Conservation (phyloP, 345 rosid genomes). For the Linum tenue region DNA sequence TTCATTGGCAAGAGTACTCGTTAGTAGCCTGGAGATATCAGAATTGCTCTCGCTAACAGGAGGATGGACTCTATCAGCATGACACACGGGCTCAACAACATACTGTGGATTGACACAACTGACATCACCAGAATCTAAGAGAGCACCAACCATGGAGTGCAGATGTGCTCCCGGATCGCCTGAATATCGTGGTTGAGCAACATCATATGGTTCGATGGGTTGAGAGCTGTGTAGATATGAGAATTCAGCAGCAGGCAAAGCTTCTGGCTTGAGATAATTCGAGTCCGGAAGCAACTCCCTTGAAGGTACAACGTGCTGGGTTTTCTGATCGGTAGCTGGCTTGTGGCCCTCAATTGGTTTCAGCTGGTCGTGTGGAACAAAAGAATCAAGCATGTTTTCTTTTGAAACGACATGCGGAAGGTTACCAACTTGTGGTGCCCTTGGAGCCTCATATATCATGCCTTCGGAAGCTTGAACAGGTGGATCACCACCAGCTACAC, state of each 20-base stretch:
- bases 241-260: slow-evolving; percentile 21
- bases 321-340: slow-evolving; percentile 22
- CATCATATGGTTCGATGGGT: slow-evolving; percentile 25
- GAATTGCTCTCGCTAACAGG: slow-evolving; percentile 28
- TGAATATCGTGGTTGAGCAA: slow-evolving; percentile 21
- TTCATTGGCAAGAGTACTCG: slow-evolving; percentile 17
- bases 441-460: slow-evolving; percentile 23
- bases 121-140: slow-evolving; percentile 32
- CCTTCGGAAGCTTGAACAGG: slow-evolving; percentile 29
- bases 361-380: slow-evolving; percentile 18
- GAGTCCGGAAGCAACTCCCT: slow-evolving; percentile 28
- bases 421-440: slow-evolving; percentile 20
- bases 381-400: slow-evolving; percentile 23
- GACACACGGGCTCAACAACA: slow-evolving; percentile 21
- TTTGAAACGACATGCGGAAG: slow-evolving; percentile 22
- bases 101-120: slow-evolving; percentile 21
- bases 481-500: slow-evolving; percentile 10
- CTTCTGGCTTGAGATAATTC: slow-evolving; percentile 22
- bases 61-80: slow-evolving; percentile 19
- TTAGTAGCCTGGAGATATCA: slow-evolving; percentile 25
- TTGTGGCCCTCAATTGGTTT: slow-evolving; percentile 30
- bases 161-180: slow-evolving; percentile 30
- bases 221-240: slow-evolving; percentile 20
- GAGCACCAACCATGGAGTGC: slow-evolving; percentile 29
- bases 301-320: slow-evolving; percentile 19